Conservation (phyloP, 768 basidiomycete species). For the Lanmaoa pseudosensibilis region DNA sequence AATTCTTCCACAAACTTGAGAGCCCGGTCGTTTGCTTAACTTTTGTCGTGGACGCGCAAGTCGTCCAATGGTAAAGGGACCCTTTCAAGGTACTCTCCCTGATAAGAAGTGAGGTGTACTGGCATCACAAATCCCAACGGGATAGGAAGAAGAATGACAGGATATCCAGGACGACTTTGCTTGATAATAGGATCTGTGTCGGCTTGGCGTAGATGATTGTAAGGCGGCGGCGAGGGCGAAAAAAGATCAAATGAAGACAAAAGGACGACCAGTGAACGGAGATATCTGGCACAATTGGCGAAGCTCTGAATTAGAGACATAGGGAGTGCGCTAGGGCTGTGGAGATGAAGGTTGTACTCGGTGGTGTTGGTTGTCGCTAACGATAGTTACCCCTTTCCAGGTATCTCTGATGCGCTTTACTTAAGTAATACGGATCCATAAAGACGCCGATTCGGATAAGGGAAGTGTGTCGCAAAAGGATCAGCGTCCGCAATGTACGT, state of each 20-base stretch:
- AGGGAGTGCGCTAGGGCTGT: not conserved
- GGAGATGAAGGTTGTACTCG: not conserved
- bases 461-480: not conserved
- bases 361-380: not conserved
- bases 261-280: not conserved
- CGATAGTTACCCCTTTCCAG: not conserved
- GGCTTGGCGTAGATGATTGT: not conserved
- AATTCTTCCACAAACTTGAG: not conserved
- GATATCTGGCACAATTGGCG: not conserved
- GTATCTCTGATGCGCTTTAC: not conserved
- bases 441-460: not conserved
- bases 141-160: slow-evolving; percentile 1
- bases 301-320: not conserved
- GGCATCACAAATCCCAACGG: not conserved
- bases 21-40: not conserved
- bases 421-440: not conserved
- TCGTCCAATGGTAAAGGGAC: not conserved
- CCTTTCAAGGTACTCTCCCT: not conserved
- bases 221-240: not conserved
- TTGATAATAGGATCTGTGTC: not conserved
- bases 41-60: not conserved
- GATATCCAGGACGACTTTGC: not conserved
- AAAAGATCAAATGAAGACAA: not conserved
- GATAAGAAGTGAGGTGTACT: not conserved
- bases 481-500: not conserved